phyloP scores from a whole-genome alignment of 2,329 filamentous ascomycete species.

The Fusarium tjaetaba region DNA sequence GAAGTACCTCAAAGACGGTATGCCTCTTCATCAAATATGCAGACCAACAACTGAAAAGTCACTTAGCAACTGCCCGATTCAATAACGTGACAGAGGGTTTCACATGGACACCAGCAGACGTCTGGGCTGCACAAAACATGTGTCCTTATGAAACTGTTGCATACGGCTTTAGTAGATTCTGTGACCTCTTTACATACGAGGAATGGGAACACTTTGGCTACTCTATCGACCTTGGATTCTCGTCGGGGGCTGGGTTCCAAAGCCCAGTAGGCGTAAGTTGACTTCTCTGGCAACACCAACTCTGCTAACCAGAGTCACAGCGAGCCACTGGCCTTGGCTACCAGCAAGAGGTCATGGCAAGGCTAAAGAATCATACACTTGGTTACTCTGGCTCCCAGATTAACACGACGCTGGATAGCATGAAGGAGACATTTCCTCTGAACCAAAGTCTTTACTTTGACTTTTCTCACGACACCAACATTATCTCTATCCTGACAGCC shows the following conservation, averaged over 20 bases:
- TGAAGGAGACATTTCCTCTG: conserved; percentile 74
- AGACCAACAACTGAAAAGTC: not conserved
- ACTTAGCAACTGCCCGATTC: conserved; percentile 67
- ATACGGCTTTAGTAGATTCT: conserved; percentile 79
- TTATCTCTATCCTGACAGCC: conserved; percentile 74
- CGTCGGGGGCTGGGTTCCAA: conserved; percentile 69
- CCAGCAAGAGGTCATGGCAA: conserved; percentile 77
- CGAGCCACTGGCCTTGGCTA: conserved; percentile 79
- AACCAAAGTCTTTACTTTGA: conserved; percentile 80
- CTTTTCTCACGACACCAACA: conserved; percentile 82
- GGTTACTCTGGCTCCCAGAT: conserved; percentile 68
- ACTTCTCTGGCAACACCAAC: not conserved
- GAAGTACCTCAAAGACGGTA: conserved; percentile 71
- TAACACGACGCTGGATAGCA: conserved; percentile 77
- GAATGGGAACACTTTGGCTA: conserved; percentile 81
- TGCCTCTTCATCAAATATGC: not conserved
- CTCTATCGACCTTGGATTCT: conserved; percentile 72
- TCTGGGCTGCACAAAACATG: conserved; percentile 74
- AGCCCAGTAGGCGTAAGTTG: conserved; percentile 67
- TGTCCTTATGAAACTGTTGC: conserved; percentile 84
- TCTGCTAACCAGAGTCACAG: conserved; percentile 37
- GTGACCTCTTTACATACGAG: conserved; percentile 76
- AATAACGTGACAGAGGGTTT: conserved; percentile 63
- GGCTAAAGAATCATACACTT: conserved; percentile 73
- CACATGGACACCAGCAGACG: conserved; percentile 72